Percentiles rank a stretch among this genome's conserved stretches.
Evolutionary conservation across 108 stramenopile genomes (phyloP).

Genomic region (Nannochloropsis oceanica): DNA sequence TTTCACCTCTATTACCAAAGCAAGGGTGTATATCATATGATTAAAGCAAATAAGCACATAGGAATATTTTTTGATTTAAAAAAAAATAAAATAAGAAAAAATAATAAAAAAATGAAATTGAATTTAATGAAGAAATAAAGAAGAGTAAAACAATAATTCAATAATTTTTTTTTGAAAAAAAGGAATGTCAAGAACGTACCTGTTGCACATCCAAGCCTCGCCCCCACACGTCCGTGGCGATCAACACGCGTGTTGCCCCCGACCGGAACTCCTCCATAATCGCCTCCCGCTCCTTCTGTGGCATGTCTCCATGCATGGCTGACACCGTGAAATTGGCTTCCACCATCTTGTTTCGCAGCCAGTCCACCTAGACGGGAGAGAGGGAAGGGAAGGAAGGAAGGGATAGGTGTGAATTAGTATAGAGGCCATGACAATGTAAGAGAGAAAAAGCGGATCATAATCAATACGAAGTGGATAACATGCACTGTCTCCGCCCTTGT

Average conservation of each 20-base stretch:
- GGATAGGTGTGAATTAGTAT: too few species aligned
- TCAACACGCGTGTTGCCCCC: conserved; percentile 80
- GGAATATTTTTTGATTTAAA: too few species aligned
- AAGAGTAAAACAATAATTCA: too few species aligned
- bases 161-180: too few species aligned
- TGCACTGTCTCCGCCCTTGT: neutral
- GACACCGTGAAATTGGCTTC: conserved; percentile 90
- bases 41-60: too few species aligned
- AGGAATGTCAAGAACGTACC: neutral
- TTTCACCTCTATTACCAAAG: too few species aligned
- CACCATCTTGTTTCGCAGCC: conserved; percentile 82
- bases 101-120: too few species aligned
- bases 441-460: neutral
- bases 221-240: conserved; percentile 97
- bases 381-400: neutral
- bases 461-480: neutral
- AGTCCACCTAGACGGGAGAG: conserved; percentile 49
- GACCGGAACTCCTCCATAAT: conserved; percentile 97
- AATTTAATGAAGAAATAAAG: too few species aligned
- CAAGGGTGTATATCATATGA: too few species aligned
- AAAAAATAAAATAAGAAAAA: too few species aligned
- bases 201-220: conserved; percentile 94
- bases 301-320: conserved; percentile 97
- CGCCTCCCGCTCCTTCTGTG: conserved; percentile 66
- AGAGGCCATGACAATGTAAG: neutral